Evolutionary conservation across 768 basidiomycete genomes (phyloP).

Genomic region (Steccherinum ochraceum): DNA sequence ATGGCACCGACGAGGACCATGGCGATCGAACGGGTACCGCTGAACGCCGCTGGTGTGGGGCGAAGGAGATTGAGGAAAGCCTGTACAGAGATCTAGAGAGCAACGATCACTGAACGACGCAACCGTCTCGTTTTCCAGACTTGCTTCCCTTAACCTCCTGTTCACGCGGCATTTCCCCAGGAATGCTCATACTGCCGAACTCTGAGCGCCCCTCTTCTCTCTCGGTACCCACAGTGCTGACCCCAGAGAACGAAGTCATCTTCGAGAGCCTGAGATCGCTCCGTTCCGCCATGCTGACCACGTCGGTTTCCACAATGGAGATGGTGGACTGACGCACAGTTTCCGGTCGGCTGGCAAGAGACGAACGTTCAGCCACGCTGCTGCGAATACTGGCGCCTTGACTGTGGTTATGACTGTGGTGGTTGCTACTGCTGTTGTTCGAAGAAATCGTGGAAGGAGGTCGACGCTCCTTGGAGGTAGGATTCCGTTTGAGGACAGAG

Average conservation of each 20-base stretch:
- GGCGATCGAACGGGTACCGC: too few species aligned
- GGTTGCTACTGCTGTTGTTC: conserved; percentile 51
- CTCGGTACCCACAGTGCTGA: conserved; percentile 23
- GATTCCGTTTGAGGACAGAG: conserved; percentile 32
- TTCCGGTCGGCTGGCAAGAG: conserved; percentile 30
- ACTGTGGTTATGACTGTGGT: conserved; percentile 21
- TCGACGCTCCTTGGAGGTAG: conserved; percentile 32
- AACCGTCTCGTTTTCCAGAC: conserved; percentile 25
- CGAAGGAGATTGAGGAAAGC: background rate
- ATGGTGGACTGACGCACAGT: conserved; percentile 29
- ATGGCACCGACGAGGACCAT: too few species aligned
- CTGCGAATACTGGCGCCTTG: conserved; percentile 42
- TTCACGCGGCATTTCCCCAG: conserved; percentile 30
- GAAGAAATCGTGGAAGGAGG: conserved; percentile 44
- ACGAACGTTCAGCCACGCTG: conserved; percentile 44
- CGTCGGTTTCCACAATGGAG: conserved; percentile 24
- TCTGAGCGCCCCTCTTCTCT: conserved; percentile 19
- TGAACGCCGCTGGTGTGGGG: too few species aligned
- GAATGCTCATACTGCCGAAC: conserved; percentile 20
- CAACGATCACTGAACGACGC: conserved; percentile 36
- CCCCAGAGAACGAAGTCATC: conserved; percentile 27
- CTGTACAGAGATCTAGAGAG: background rate
- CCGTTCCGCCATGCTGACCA: conserved; percentile 19
- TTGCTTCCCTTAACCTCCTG: conserved; percentile 23
- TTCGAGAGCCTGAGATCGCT: conserved; percentile 27